Conservation (phyloP, 169 alveolate species). For the Theileria sp. region DNA sequence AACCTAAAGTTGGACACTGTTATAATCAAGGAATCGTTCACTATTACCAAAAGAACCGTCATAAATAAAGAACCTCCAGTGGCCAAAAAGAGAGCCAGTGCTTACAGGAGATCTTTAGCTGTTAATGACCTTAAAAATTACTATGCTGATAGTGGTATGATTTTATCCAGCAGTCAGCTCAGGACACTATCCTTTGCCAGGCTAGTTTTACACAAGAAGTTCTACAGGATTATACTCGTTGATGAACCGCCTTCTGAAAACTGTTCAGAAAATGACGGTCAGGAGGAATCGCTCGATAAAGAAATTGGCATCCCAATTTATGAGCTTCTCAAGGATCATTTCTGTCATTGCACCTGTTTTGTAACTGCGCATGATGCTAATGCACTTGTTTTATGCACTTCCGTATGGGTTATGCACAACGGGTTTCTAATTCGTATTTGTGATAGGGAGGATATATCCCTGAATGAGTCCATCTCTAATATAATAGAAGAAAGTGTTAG, state of each 20-base stretch:
- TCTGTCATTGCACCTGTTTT: conserved; percentile 52
- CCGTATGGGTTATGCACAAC: conserved; percentile 25
- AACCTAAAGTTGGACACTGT: conserved; percentile 35
- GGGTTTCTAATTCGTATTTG: conserved; percentile 17
- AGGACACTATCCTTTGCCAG: conserved; percentile 5
- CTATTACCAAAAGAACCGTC: background rate
- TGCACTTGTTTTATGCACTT: conserved; percentile 33
- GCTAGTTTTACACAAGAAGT: conserved; percentile 3
- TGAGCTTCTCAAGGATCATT: conserved; percentile 35
- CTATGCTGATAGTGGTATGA: background rate
- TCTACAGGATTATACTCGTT: conserved; percentile 1
- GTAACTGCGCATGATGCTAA: conserved; percentile 8
- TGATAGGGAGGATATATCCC: conserved; percentile 6
- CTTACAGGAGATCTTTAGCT: background rate
- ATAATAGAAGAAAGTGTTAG: conserved; percentile 13
- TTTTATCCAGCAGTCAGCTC: background rate
- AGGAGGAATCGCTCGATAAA: background rate
- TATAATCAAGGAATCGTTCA: background rate
- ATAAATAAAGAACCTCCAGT: background rate
- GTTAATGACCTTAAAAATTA: background rate
- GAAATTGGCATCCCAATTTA: conserved; percentile 22
- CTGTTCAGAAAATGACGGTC: conserved; percentile 1
- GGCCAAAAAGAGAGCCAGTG: background rate
- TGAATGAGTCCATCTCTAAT: conserved; percentile 8
- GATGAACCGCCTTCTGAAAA: conserved; percentile 3